Evolutionary conservation across 768 basidiomycete species (phyloP).

Genomic region (Tricholomella constricta): DNA sequence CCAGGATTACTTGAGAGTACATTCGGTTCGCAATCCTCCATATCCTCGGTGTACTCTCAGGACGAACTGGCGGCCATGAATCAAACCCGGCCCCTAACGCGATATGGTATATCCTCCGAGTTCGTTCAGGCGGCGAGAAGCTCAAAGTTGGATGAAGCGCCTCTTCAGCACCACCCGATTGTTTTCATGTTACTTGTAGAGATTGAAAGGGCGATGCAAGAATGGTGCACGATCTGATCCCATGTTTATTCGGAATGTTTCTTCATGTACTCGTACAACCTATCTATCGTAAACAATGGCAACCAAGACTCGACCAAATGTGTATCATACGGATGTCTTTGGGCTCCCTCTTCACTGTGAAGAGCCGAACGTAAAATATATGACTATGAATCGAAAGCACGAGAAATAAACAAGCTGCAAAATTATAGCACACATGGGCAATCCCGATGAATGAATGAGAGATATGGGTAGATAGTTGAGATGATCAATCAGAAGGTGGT

Average conservation of each 20-base stretch:
- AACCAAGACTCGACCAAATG: too few relatives aligned
- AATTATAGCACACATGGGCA: not conserved
- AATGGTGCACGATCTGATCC: constrained; percentile 26
- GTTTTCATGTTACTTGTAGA: constrained; percentile 34
- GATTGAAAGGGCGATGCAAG: constrained; percentile 33
- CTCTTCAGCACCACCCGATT: constrained; percentile 28
- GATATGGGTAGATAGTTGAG: not conserved
- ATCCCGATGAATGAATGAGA: not conserved
- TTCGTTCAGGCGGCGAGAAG: constrained; percentile 2
- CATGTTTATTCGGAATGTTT: not conserved
- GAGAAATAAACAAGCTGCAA: constrained; percentile 6
- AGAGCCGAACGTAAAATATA: not conserved
- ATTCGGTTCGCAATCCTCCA: constrained; percentile 17
- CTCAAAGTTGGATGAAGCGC: not conserved
- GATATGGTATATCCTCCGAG: constrained; percentile 11
- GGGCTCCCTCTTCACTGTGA: not conserved
- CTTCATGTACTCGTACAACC: constrained; percentile 4
- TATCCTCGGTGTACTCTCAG: constrained; percentile 25
- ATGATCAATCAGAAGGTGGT: constrained; percentile 49
- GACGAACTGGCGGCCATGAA: constrained; percentile 7
- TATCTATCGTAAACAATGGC: not conserved
- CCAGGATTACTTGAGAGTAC: not conserved
- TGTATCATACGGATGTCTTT: too few relatives aligned
- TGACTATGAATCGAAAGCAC: constrained; percentile 6
- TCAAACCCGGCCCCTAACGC: not conserved